These are phyloP conservation scores for Citropsis articulata DNA, from an alignment of 345 rosid genomes.

Conservation along the genomic window DNA sequence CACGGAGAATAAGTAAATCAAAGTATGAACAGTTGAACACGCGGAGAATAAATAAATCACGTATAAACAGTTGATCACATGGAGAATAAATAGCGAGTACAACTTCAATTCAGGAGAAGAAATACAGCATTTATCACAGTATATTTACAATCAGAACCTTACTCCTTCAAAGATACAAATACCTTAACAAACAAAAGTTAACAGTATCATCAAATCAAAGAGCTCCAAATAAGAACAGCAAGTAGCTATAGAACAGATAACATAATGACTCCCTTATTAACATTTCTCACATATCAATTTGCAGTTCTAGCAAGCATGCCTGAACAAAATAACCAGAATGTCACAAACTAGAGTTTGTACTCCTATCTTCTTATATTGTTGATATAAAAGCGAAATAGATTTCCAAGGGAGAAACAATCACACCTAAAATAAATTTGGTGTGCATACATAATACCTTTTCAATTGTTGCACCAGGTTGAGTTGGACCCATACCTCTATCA, in stretches of 20 bases:
- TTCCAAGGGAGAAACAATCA: not conserved
- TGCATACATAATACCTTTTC: constrained; percentile 54
- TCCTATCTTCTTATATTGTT: not conserved
- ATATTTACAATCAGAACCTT: not conserved
- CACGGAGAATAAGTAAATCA: too few relatives aligned
- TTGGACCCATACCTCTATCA: constrained; percentile 35
- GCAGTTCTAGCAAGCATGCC: not conserved
- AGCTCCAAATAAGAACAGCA: not conserved
- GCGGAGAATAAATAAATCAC: too few relatives aligned
- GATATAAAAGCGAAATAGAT: not conserved
- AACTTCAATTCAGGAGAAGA: not conserved
- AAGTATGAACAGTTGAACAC: too few relatives aligned
- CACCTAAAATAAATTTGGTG: not conserved
- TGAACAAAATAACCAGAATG: not conserved
- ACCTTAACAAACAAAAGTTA: not conserved
- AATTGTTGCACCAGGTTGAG: constrained; percentile 36
- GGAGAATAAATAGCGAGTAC: not conserved
- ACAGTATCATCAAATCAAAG: not conserved
- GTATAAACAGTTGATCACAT: not conserved
- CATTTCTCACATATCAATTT: not conserved
- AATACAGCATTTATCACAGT: not conserved
- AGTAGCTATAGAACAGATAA: not conserved
- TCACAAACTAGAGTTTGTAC: not conserved
- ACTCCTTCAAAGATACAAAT: not conserved
- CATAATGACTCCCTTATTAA: not conserved